These are phyloP conservation scores for Fragilariopsis cylindrus DNA, from an alignment of 108 stramenopile species.

Conservation along the genomic window DNA sequence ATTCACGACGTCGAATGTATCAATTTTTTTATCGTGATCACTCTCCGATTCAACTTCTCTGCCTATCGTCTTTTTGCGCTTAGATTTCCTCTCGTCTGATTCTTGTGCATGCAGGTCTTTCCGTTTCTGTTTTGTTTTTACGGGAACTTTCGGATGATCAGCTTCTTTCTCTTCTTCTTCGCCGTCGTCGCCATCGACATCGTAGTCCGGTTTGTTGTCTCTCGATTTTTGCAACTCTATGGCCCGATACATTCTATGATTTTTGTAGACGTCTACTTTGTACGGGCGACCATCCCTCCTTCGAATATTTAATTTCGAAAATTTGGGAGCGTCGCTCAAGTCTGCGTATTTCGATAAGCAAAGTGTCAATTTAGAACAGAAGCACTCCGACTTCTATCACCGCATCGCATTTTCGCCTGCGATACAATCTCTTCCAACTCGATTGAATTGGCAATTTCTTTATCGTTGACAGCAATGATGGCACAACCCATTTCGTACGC, in stretches of 20 bases:
- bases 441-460: not conserved
- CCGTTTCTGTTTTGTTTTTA: not conserved
- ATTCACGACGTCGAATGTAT: not conserved
- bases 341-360: constrained; percentile 21
- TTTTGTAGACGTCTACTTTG: not conserved
- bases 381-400: not conserved
- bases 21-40: not conserved
- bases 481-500: constrained; percentile 13
- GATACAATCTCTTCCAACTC: not conserved
- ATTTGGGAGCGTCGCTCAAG: not conserved
- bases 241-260: not conserved
- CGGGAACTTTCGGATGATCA: not conserved
- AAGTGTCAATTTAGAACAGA: not conserved
- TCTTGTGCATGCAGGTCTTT: no score
- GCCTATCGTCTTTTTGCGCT: not conserved
- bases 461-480: constrained; percentile 14
- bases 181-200: no score
- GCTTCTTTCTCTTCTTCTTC: not conserved
- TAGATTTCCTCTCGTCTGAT: no score
- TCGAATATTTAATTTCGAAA: not conserved
- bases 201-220: no score
- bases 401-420: constrained; percentile 3
- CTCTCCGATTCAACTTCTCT: not conserved
- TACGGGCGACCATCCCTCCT: constrained; percentile 11
- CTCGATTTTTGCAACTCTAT: not conserved